Percentiles rank a stretch among this genome's conserved stretches.
Evolutionary conservation across 2,329 filamentous ascomycete genomes (phyloP).

Genomic region (Apiospora phragmitis): DNA sequence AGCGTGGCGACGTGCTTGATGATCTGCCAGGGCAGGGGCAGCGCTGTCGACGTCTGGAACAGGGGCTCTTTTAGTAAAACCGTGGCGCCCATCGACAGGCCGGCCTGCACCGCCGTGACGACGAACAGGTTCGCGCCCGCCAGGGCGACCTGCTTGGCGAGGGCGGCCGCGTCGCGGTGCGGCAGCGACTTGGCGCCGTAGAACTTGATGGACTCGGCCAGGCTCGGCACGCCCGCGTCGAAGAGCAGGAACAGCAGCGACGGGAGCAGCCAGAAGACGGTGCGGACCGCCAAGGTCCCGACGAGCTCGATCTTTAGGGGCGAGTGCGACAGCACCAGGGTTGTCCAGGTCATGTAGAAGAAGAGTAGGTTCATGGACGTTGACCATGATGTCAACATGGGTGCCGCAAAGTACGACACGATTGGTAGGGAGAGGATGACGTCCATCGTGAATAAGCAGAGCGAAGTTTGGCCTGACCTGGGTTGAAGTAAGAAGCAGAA

Average conservation of each 20-base stretch:
- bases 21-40: slow-evolving; percentile 56
- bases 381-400: slow-evolving; percentile 65
- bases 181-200: slow-evolving; percentile 55
- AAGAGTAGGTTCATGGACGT: slow-evolving; percentile 84
- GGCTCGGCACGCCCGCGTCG: slow-evolving; percentile 68
- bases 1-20: slow-evolving; percentile 48
- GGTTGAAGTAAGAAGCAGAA: not conserved
- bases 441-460: slow-evolving; percentile 49
- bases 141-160: slow-evolving; percentile 40
- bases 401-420: slow-evolving; percentile 65
- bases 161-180: slow-evolving; percentile 38
- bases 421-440: slow-evolving; percentile 72
- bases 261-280: slow-evolving; percentile 72
- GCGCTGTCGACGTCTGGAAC: slow-evolving; percentile 48
- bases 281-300: slow-evolving; percentile 66
- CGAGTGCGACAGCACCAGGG: slow-evolving; percentile 75
- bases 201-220: slow-evolving; percentile 69
- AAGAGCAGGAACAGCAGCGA: slow-evolving; percentile 72
- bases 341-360: slow-evolving; percentile 89
- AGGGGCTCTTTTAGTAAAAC: slow-evolving; percentile 38
- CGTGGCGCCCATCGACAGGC: slow-evolving; percentile 38
- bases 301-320: slow-evolving; percentile 74
- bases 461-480: not conserved
- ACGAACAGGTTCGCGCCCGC: slow-evolving; percentile 48
- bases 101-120: slow-evolving; percentile 44